Conservation (phyloP, 495 filamentous ascomycete species). For the Lophiostoma macrostomum region DNA sequence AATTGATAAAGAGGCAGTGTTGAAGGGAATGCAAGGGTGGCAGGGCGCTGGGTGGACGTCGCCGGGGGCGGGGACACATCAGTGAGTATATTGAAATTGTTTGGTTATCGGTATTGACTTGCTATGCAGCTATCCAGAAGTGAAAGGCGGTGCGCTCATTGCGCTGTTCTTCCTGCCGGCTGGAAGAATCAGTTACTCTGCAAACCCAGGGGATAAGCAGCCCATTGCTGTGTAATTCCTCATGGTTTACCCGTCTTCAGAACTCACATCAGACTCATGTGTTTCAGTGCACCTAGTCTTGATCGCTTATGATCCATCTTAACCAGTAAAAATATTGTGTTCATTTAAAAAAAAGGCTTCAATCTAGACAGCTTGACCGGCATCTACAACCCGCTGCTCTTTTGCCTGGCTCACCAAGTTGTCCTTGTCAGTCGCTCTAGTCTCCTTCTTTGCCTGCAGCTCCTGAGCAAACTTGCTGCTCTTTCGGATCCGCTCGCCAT, state of each 20-base stretch:
- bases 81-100: slow-evolving; percentile 14
- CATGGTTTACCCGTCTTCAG: too few relatives aligned
- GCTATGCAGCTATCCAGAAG: slow-evolving; percentile 38
- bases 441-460: slow-evolving; percentile 18
- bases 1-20: slow-evolving; percentile 42
- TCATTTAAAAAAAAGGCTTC: too few relatives aligned
- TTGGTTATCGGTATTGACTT: background rate
- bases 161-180: slow-evolving; percentile 48
- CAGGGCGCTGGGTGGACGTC: slow-evolving; percentile 48
- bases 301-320: too few relatives aligned
- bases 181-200: slow-evolving; percentile 45
- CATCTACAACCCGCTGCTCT: too few relatives aligned
- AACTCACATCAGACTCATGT: too few relatives aligned
- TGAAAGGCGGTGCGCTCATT: slow-evolving; percentile 41
- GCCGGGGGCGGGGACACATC: slow-evolving; percentile 46
- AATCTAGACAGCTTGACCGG: too few relatives aligned
- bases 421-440: background rate
- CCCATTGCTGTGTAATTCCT: slow-evolving; percentile 21
- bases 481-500: slow-evolving; percentile 64
- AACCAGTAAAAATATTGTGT: too few relatives aligned
- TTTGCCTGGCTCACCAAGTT: too few relatives aligned
- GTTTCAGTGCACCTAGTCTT: too few relatives aligned
- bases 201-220: slow-evolving; percentile 41
- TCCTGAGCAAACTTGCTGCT: slow-evolving; percentile 71
- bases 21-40: slow-evolving; percentile 49